Evolutionary conservation across 768 basidiomycete species (phyloP), one percentile per base, ranked within the genome.

Genomic region (Auriculariales sp.): DNA sequence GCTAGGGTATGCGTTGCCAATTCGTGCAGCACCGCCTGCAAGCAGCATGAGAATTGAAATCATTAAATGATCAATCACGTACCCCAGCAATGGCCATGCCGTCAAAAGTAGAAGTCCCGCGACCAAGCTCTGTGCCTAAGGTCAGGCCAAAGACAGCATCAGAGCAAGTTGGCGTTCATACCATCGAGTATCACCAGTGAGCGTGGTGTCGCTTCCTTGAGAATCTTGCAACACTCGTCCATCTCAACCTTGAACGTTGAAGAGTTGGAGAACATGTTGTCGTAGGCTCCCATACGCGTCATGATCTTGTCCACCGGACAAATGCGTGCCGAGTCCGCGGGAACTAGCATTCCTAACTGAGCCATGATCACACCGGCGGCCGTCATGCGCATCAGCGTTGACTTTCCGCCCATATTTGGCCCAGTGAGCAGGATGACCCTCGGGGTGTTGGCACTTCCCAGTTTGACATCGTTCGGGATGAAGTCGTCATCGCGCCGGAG

Each of bases 161-260:
- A 45, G 28, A 7, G 52, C 48, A 24, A 44, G 4, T 19, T 9
- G 45, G n/a, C 39, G 53, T 30, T 58, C 77, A 30, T 54, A 90
- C 91, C 93, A 61, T 99, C 95, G 15, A 99, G 68, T 51, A 99
- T 93, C 50, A 98, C 92, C 46, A 99, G 61, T 0, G 94, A 95
- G 51, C 78, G 84, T 0, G 95, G 93, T 3, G 95, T 95, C 6
- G 91, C 91, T 60, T 97, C 84, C 15, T 88, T 77, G 33, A 97
- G 70, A 57, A 97, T 93, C 64, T 94, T 94, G 64, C 85, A 92
- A 57, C 90, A 90, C 75, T 99, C 95, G 61, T 98, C 95, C 50
- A 99, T 70, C 62, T 99, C 95, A 19, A 99, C 95, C 62, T 97
- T 95, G 76, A 98, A 99, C 0, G 94, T 97, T 64, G 89, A 91